A percentile compares a stretch with the other conserved stretches of the same genome.
Conservation (phyloP, 192 early-diverging fungal species). For the Diversispora epigaea region DNA sequence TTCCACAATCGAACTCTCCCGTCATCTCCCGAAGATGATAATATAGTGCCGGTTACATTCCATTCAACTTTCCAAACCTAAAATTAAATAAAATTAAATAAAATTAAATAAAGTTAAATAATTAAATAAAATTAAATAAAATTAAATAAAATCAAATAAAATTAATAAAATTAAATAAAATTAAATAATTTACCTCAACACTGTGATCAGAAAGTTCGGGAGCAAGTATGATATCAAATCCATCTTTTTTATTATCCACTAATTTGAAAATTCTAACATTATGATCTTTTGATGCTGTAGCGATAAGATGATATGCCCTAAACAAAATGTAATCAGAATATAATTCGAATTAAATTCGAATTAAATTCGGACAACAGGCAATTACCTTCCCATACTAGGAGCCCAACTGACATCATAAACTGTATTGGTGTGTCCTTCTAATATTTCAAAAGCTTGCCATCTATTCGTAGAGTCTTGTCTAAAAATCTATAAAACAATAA, state of each 20-base stretch:
- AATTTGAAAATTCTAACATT: conserved; percentile 77
- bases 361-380: background rate
- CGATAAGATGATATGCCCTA: conserved; percentile 78
- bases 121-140: background rate
- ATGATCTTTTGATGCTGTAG: conserved; percentile 76
- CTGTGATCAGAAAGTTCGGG: conserved; percentile 61
- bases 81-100: background rate
- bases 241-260: conserved; percentile 44
- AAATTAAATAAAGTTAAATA: background rate
- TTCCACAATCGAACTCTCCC: conserved; percentile 54
- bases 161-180: background rate
- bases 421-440: conserved; percentile 61
- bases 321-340: background rate
- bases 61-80: conserved; percentile 83
- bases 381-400: conserved; percentile 62
- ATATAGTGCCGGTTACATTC: conserved; percentile 82
- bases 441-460: conserved; percentile 61
- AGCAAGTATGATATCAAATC: conserved; percentile 53
- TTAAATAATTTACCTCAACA: conserved; percentile 52
- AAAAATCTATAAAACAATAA: conserved; percentile 47
- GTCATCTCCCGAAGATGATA: conserved; percentile 79
- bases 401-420: conserved; percentile 73
- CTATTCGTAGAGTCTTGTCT: conserved; percentile 54
- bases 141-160: background rate
- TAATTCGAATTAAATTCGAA: background rate